Base-by-base conservation (phyloP, 164 flowering plant species). In the Dillenia suffruticosa region DNA sequence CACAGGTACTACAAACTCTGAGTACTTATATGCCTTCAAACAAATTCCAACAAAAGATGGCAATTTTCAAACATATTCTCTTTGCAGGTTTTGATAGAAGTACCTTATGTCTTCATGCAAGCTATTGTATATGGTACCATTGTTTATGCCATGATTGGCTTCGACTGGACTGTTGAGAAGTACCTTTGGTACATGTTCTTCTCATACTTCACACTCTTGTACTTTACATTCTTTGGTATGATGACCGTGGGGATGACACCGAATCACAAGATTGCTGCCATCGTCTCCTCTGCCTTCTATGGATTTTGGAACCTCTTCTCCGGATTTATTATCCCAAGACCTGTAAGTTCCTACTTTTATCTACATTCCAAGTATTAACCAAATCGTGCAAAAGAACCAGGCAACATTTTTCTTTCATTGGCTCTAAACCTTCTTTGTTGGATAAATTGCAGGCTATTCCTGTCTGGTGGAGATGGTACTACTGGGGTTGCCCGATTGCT, bases 151-250 rank as follows among this genome's bases (percentile, higher is more conserved):
- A 84, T 84, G 89, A 82, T 80, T 8, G 84, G 84, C 13, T 82
- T 78, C 51, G 76, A 82, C 32, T 80, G 84, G 86, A 70, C 77
- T 2, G 76, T 58, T 7, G 72, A 70, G 1, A 84, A 84, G 55
- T 80, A 80, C 67, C 75, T 82, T 15, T 82, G 84, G 86, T 76
- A 75, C 44, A 17, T 78, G 8, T 84, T 74, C 72, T 80, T 71
- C 74, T 75, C 79, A 80, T 78, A 44, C 74, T 73, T 73, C 76
- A 70, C 86, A 0, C 65, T 84, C 26, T 62, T 79, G 22, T 80
- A 78, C 74, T 84, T 77, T 72, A 82, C 83, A 45, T 80, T 64
- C 70, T 80, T 77, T 17, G 89, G 86, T 13, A 84, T 84, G 88
- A 81, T 81, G 82, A 54, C 76, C 0, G 81, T 84, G 53, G 84